Evolutionary conservation across 2,329 filamentous ascomycete species (phyloP), one percentile per base, ranked within the genome.

Genomic region (Didymella pomorum): DNA sequence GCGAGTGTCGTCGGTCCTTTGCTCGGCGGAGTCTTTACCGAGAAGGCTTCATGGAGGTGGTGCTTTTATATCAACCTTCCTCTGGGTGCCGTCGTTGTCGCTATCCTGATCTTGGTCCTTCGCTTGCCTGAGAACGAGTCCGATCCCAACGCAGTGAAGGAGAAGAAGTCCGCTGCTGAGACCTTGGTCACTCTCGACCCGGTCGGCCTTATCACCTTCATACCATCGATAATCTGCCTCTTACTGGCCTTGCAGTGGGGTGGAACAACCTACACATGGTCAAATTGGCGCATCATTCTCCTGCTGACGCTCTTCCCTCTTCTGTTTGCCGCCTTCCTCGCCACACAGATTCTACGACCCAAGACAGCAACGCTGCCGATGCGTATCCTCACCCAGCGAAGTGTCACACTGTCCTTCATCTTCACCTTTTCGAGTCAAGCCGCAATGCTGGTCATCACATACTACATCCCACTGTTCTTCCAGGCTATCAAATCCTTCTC

Each of bases 1-100:
- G 77, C 78, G 2, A 66, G 63, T 33, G 55, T 62, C 14, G 26
- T 53, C 42, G 62, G 56, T 12, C 64, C 63, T 5, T 31, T 63
- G 21, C 52, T 70, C 35, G 67, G 66, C 31, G 61, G 61, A 14
- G 49, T 44, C 16, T 87, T 90, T 5, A n/a, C n/a, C n/a, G n/a
- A n/a, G n/a, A n/a, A n/a, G n/a, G n/a, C n/a, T n/a, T n/a, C n/a
- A n/a, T n/a, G n/a, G n/a, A n/a, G n/a, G n/a, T n/a, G n/a, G n/a
- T n/a, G n/a, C n/a, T n/a, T n/a, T n/a, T n/a, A n/a, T n/a, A n/a
- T n/a, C n/a, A n/a, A n/a, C n/a, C n/a, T n/a, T n/a, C n/a, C n/a
- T n/a, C n/a, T n/a, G n/a, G n/a, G n/a, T n/a, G n/a, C n/a, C n/a
- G n/a, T n/a, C n/a, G n/a, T n/a, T n/a, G n/a, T n/a, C n/a, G n/a